Evolutionary conservation across 1,139 yeast species (phyloP).

Genomic region (Yamadazyma buinensis): DNA sequence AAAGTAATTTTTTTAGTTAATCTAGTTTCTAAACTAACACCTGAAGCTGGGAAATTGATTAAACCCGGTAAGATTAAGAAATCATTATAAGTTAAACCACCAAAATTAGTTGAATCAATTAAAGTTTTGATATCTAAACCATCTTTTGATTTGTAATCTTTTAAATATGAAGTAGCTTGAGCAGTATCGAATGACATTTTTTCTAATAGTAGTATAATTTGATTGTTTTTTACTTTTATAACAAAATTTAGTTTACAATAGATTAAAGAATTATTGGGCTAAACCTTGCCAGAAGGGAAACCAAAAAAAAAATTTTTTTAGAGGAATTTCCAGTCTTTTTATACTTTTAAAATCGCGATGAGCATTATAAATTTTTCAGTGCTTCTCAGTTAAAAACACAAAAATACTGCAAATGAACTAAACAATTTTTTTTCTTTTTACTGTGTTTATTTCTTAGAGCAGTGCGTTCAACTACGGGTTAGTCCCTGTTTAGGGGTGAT

Average conservation of each 20-base stretch:
- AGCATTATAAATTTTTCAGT: constrained; percentile 7
- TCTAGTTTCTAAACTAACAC: constrained; percentile 74
- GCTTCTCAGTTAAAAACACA: too few relatives aligned
- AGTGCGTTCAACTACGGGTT: too few relatives aligned
- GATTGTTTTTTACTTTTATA: too few relatives aligned
- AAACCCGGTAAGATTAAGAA: constrained; percentile 93
- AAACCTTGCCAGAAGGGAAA: constrained; percentile 43
- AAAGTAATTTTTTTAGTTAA: constrained; percentile 88
- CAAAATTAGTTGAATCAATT: constrained; percentile 86
- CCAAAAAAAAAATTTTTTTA: constrained; percentile 10
- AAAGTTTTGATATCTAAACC: constrained; percentile 82
- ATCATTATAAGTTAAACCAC: constrained; percentile 97
- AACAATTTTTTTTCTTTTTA: too few relatives aligned
- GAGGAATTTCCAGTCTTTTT: constrained; percentile 8
- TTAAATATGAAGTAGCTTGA: constrained; percentile 65
- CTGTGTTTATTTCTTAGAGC: too few relatives aligned
- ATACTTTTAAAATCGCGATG: constrained; percentile 13
- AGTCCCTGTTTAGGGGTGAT: too few relatives aligned
- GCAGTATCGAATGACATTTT: constrained; percentile 50
- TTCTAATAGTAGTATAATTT: constrained; percentile 1
- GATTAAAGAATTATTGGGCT: constrained; percentile 6
- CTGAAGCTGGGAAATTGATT: constrained; percentile 80
- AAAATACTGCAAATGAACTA: too few relatives aligned
- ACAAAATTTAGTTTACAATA: constrained; percentile 1
- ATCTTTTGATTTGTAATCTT: constrained; percentile 66